Base-by-base conservation (phyloP, 1,284 basidiomycete species). In the Naganishia liquefaciens region DNA sequence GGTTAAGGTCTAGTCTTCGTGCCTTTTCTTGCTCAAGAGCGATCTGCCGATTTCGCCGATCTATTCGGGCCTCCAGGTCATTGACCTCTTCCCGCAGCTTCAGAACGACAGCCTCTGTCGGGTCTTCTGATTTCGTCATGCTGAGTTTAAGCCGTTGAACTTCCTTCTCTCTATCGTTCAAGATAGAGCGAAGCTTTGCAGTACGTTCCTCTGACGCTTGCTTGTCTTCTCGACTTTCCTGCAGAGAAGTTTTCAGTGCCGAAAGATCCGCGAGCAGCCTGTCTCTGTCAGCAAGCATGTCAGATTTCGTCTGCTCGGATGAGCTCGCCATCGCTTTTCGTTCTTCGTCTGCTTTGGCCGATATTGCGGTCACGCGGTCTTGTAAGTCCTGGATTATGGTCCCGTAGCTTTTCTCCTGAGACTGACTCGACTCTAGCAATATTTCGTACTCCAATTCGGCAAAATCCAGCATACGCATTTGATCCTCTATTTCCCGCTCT, bases 11-110 rank as follows among this genome's bases (percentile, higher is more conserved):
- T 19, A 65, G 50, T 49, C 62, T 68, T 15, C 63, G 50, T 10
- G 61, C 47, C 43, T 62, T 68, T 42, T 62, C 60, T 43, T 68
- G 67, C 54, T 68, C 67, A 5, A 58, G 33, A 25, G 60, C 67
- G 19, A 68, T 55, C n/a, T 60, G 63, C 25, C 47, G 43, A 30
- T 64, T 65, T 21, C 67, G 44, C 6, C 67, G 57, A n/a, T 54
- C 51, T 40, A 68, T 55, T 37, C 63, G 51, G 28, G 53, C 57
- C 44, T 62, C 65, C 19, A 66, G 46, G 1, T 55, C 52, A 13
- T 28, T 44, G 9, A 49, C 40, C 19, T 51, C 50, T 17, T 53
- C 42, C 4, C 46, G 58, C 0, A 66, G 52, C 2, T 62, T 40
- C n/a, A 51, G 21, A 11, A 62, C 27, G 27, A 27, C 28, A n/a